phyloP scores from a whole-genome alignment of 2,329 filamentous ascomycete species.

The Penicillium expansum region DNA sequence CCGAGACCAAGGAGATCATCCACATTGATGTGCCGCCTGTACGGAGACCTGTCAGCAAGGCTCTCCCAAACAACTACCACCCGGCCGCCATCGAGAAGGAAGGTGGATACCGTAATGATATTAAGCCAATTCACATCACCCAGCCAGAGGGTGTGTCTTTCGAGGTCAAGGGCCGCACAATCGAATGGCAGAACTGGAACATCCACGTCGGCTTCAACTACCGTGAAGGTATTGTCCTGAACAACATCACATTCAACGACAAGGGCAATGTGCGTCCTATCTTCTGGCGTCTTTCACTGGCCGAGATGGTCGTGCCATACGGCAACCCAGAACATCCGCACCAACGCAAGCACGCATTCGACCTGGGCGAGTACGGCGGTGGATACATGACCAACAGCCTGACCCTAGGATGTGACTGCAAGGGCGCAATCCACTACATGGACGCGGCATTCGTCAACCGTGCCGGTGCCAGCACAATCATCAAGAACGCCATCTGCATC shows the following conservation, averaged over 20 bases:
- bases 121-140: slow-evolving; percentile 85
- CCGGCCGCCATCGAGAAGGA: slow-evolving; percentile 67
- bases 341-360: slow-evolving; percentile 50
- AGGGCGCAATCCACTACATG: slow-evolving; percentile 76
- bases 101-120: slow-evolving; percentile 71
- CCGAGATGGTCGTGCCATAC: slow-evolving; percentile 90
- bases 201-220: slow-evolving; percentile 95
- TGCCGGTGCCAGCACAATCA: slow-evolving; percentile 69
- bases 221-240: slow-evolving; percentile 83
- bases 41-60: slow-evolving; percentile 70
- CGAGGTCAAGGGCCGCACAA: slow-evolving; percentile 66
- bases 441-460: slow-evolving; percentile 81
- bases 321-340: slow-evolving; percentile 51
- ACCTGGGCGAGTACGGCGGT: slow-evolving; percentile 48
- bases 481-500: slow-evolving; percentile 94
- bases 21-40: slow-evolving; percentile 80
- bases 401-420: slow-evolving; percentile 46
- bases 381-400: slow-evolving; percentile 51
- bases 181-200: slow-evolving; percentile 92
- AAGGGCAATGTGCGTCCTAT: slow-evolving; percentile 72
- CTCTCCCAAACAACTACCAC: slow-evolving; percentile 75
- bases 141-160: slow-evolving; percentile 90
- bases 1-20: slow-evolving; percentile 73
- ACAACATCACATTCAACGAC: slow-evolving; percentile 87
- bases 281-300: slow-evolving; percentile 85